Conservation (phyloP, 441 rosid species). For the Populus hybrid region DNA sequence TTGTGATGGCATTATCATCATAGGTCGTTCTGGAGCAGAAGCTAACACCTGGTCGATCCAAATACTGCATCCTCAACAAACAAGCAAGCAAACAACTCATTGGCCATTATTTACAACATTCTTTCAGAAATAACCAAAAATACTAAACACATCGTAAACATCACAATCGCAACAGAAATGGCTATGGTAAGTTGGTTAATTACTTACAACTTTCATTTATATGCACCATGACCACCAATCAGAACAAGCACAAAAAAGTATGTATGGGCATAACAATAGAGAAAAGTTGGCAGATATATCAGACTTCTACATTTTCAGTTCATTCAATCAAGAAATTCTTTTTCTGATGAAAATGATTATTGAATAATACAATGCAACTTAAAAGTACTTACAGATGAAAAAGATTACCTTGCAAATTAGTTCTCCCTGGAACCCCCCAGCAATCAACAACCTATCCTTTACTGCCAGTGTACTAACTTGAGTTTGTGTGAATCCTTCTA, state of each 20-base stretch:
- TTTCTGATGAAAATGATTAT: not conserved
- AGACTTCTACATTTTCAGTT: not conserved
- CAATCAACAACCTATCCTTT: slow-evolving; percentile 74
- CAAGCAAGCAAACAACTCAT: not conserved
- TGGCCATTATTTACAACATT: not conserved
- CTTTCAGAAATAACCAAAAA: not conserved
- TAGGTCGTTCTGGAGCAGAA: slow-evolving; percentile 85
- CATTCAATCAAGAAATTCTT: not conserved
- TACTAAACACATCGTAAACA: not conserved
- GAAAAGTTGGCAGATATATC: not conserved
- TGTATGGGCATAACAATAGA: not conserved
- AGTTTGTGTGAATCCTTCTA: slow-evolving; percentile 90
- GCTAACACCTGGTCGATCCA: slow-evolving; percentile 85
- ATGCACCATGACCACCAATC: not conserved
- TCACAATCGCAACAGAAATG: slow-evolving; percentile 2
- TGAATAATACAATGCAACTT: not conserved
- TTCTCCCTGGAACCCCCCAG: slow-evolving; percentile 98
- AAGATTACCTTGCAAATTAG: slow-evolving; percentile 81
- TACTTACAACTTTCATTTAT: not conserved
- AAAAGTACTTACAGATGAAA: not conserved
- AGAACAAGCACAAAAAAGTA: not conserved
- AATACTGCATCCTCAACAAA: slow-evolving; percentile 47
- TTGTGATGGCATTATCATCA: slow-evolving; percentile 89
- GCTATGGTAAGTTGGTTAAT: not conserved
- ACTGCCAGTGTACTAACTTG: slow-evolving; percentile 98